A percentile compares a stretch with the other conserved stretches of the same genome.
Evolutionary conservation across 805 yeast genomes (phyloP).

Genomic region (Candida insectalens): DNA sequence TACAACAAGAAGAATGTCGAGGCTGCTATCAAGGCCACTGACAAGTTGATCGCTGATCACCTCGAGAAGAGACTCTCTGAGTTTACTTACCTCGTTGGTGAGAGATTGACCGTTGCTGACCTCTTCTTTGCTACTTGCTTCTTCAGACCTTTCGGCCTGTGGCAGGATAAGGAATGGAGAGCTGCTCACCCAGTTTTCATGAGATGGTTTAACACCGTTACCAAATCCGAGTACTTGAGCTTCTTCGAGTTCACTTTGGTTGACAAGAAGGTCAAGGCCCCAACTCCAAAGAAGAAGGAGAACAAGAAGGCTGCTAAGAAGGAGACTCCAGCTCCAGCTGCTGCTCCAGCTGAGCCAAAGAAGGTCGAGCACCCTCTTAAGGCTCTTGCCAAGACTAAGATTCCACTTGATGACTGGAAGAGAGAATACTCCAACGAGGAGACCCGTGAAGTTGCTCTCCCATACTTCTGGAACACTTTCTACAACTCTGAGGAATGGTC

Average conservation of each 20-base stretch:
- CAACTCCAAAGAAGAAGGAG: constrained; percentile 66
- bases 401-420: constrained; percentile 88
- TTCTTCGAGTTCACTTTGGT: constrained; percentile 43
- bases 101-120: constrained; percentile 37
- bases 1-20: constrained; percentile 61
- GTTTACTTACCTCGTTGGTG: constrained; percentile 38
- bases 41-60: constrained; percentile 28
- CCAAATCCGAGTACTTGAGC: constrained; percentile 37
- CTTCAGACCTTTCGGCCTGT: constrained; percentile 36
- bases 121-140: constrained; percentile 31
- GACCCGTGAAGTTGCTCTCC: constrained; percentile 86
- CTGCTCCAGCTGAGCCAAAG: constrained; percentile 44
- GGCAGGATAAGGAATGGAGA: constrained; percentile 44
- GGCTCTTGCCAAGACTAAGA: constrained; percentile 60
- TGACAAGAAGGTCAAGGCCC: constrained; percentile 56
- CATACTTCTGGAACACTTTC: constrained; percentile 94
- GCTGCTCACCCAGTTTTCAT: constrained; percentile 35
- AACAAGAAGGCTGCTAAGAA: constrained; percentile 36
- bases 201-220: constrained; percentile 44
- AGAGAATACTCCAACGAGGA: constrained; percentile 95
- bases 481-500: constrained; percentile 92
- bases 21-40: constrained; percentile 25
- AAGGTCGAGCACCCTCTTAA: constrained; percentile 91
- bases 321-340: constrained; percentile 11
- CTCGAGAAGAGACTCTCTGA: constrained; percentile 46